Evolutionary conservation across 257 asterid genomes (phyloP), one percentile per base, ranked within the genome.

Genomic region (Marsdenia floribunda): DNA sequence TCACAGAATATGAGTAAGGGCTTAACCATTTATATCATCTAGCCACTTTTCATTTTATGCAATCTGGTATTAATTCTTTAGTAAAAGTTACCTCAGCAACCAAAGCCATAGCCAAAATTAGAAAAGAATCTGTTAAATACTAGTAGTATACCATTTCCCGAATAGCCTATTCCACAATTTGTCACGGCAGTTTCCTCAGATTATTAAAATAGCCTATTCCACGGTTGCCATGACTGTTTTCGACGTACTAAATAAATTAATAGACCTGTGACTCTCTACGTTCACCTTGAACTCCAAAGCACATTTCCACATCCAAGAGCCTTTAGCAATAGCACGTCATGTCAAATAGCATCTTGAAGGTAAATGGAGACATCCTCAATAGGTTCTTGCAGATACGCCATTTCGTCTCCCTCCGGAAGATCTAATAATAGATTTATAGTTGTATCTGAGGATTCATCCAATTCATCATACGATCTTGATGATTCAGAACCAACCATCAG

Each of bases 361-460:
- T 78, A 86, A 63, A 82, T 78, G 58, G 85, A 85, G 65, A 81
- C 79, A 58, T 78, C 78, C 26, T 70, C 61, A 5, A 15, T 14
- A 8, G 80, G 73, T 78, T 70, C 81, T 76, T 88, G 80, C 44
- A 85, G 81, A 67, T 83, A 84, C 18, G 80, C 91, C 86, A 83
- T 80, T 76, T 83, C 85, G n/a, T 80, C 79, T 19, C 78, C 81
- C 46, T 63, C 76, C 0, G 87, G 88, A 37, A 87, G 80, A 68
- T 86, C 96, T 2, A 85, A 82, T 38, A 81, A 60, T 26, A 83
- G 75, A 78, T 83, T 77, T 73, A 81, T 49, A 80, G 80, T 81
- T 59, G 80, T 74, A 21, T 82, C 88, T 0, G 85, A 73, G 9
- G 86, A 82, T 37, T 82, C 91, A 66, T 86, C 87, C 67, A 81